Evolutionary conservation across 2,329 filamentous ascomycete species (phyloP).

Genomic region (Chaetomiaceae sp.): DNA sequence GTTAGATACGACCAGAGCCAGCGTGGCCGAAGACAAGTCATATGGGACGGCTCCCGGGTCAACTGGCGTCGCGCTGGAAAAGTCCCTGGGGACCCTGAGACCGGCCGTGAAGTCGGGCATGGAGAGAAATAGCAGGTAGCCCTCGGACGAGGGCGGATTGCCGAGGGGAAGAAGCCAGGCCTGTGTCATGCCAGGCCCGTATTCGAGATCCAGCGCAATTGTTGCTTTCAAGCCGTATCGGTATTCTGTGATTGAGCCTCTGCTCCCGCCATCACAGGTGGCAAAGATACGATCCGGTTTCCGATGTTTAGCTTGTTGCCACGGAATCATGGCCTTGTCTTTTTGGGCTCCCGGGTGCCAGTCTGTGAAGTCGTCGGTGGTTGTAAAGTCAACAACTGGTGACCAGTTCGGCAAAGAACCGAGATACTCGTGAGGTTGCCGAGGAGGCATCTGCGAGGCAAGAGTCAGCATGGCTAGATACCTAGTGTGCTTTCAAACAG

Average conservation of each 20-base stretch:
- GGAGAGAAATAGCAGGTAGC: slow-evolving; percentile 43
- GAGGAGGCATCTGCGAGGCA: slow-evolving; percentile 45
- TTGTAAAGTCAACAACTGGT: slow-evolving; percentile 51
- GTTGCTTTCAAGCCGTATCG: slow-evolving; percentile 65
- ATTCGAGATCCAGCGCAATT: slow-evolving; percentile 55
- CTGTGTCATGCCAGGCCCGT: slow-evolving; percentile 43
- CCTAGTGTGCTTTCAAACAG: not conserved
- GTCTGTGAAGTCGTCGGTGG: slow-evolving; percentile 36
- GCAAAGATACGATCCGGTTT: slow-evolving; percentile 58
- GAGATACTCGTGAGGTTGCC: slow-evolving; percentile 48
- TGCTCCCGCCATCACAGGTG: slow-evolving; percentile 58
- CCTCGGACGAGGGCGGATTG: slow-evolving; percentile 20
- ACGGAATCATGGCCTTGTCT: slow-evolving; percentile 18
- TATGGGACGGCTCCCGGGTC: slow-evolving; percentile 40
- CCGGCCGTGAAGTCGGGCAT: slow-evolving; percentile 45
- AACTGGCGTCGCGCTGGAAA: slow-evolving; percentile 41
- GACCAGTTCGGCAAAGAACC: slow-evolving; percentile 63
- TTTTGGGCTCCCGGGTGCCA: slow-evolving; percentile 26
- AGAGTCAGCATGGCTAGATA: slow-evolving; percentile 11
- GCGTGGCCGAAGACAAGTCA: slow-evolving; percentile 49
- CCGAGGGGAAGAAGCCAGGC: slow-evolving; percentile 47
- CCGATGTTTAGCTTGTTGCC: slow-evolving; percentile 38
- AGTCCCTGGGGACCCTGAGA: slow-evolving; percentile 45
- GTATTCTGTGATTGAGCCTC: slow-evolving; percentile 63
- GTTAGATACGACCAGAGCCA: slow-evolving; percentile 39